Percentiles rank a stretch among this genome's conserved stretches.
These are phyloP conservation scores for Ophiostoma ips DNA, from an alignment of 2,329 filamentous ascomycete species.

Conservation along the genomic window DNA sequence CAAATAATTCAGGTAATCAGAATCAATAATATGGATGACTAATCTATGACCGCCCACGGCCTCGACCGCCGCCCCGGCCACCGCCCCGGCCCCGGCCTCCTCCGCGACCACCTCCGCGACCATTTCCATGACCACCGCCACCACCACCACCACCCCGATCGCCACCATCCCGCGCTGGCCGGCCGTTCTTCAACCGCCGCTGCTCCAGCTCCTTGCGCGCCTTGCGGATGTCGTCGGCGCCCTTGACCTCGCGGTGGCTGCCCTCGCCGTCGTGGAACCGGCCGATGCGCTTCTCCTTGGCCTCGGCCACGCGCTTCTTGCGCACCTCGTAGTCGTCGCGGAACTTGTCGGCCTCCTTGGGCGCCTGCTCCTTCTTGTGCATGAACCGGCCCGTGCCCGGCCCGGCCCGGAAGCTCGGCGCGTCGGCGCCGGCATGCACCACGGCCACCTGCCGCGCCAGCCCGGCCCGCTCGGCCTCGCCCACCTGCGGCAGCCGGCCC, in stretches of 20 bases:
- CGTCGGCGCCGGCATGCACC: conserved; percentile 17
- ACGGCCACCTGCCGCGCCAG: conserved; percentile 18
- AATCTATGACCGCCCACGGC: conserved; percentile 2
- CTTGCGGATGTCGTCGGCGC: conserved; percentile 72
- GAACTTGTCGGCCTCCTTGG: conserved; percentile 86
- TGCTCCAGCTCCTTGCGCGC: conserved; percentile 63
- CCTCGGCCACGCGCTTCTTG: conserved; percentile 81
- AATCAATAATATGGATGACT: neutral
- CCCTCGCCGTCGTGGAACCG: conserved; percentile 59
- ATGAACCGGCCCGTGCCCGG: conserved; percentile 47
- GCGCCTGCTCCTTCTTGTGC: conserved; percentile 76
- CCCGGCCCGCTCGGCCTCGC: conserved; percentile 55
- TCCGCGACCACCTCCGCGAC: conserved; percentile 1
- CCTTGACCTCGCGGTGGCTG: conserved; percentile 66
- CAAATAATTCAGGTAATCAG: no score
- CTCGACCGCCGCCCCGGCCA: neutral
- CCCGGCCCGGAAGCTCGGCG: conserved; percentile 9
- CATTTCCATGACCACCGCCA: neutral
- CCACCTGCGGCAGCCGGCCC: conserved; percentile 62
- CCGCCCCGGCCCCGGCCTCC: conserved; percentile 1
- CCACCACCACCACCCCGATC: conserved; percentile 5
- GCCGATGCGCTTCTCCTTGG: conserved; percentile 70
- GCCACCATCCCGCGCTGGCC: conserved; percentile 33
- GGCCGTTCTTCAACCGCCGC: conserved; percentile 74
- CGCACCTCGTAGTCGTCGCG: conserved; percentile 80